Base-by-base conservation (phyloP, 202 grass and related monocot species). In the Schoenoplectus triqueter region DNA sequence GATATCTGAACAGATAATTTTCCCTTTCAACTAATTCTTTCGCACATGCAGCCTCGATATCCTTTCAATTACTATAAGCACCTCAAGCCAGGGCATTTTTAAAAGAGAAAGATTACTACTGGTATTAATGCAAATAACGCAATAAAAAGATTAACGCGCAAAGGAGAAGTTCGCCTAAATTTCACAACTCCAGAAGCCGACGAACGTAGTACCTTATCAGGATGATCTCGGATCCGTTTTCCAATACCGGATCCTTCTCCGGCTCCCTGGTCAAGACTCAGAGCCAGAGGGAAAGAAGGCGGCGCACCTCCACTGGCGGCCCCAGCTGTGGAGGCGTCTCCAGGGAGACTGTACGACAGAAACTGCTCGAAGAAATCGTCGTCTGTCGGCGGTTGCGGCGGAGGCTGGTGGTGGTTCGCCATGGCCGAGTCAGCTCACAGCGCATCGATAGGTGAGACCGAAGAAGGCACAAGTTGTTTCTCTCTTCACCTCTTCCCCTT, bases 351-450 rank as follows among this genome's bases (percentile, higher is more conserved):
- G 54, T 93, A 88, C 46, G 92, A 90, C 70, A 99, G 87, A 89
- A 99, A 91, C 86, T 99, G 93, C 70, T 99, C 93, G 59, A 96
- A 69, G 84, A 99, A 96, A 65, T 96, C 97, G 4, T 99, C 97
- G 49, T 99, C 90, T 76, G 88, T 44, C 65, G 66, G 85, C 1
- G 88, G 85, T 65, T 88, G 92, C 46, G 77, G 88, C 85, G 88
- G 87, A 78, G 73, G 50, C 81, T 70, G 61, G 47, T 81, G 68
- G 85, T 78, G 66, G 20, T 86, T 91, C 18, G 56, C 71, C 80
- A 84, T 80, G 65, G 5, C 59, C 7, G 22, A 22, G 62, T 78
- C 83, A 79, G 68, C 49, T 66, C 64, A 56, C 17, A 80, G 87
- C 81, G 71, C 56, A 68, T 82, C 10, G 59, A 86, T 54, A 72